Evolutionary conservation across 148 eudicot genomes (phyloP), one percentile per base, ranked within the genome.

Genomic region (Talinum fruticosum): DNA sequence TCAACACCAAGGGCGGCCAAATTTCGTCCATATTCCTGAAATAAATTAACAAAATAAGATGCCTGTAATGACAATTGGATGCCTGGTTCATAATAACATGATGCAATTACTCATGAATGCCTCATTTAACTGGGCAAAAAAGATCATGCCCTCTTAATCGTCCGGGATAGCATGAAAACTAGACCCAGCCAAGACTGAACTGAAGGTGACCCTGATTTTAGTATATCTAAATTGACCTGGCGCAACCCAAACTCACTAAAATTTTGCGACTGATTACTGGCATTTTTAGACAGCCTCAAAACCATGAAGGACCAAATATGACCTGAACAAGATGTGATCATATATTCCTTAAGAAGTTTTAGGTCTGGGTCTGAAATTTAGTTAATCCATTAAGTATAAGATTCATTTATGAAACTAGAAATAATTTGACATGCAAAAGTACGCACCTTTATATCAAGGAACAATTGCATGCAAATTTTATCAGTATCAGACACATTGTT

Each of bases 381-480:
- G 1, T 28, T n/a, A 23, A 57, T 10, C 64, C 64, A 57, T 57
- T 57, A 57, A 57, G 7, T 57, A 57, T 57, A 57, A 10, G 28
- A 26, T 28, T 57, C 64, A 57, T 7, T 57, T 23, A 57, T 19
- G 23, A 51, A 51, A 59, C 16, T 2, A 49, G 28, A 3, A 66
- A 4, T n/a, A 77, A 77, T 26, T 28, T 8, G 4, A 23, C n/a
- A 49, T 18, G 44, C 0, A 57, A 44, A 70, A 44, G 73, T 76
- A 74, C 44, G 38, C 13, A 93, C 99, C 99, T 96, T 95, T 84
- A 93, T 86, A 85, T 96, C 99, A 74, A 96, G 98, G 85, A 96
- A 93, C 75, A 93, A 82, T 69, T 93, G 99, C 91, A 92, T 89
- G 85, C 98, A 91, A 15, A 96, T 85, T 85, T 91, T 96, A 32